Conservation (phyloP, 805 yeast genomes). For the Metschnikowia corniflorae region DNA sequence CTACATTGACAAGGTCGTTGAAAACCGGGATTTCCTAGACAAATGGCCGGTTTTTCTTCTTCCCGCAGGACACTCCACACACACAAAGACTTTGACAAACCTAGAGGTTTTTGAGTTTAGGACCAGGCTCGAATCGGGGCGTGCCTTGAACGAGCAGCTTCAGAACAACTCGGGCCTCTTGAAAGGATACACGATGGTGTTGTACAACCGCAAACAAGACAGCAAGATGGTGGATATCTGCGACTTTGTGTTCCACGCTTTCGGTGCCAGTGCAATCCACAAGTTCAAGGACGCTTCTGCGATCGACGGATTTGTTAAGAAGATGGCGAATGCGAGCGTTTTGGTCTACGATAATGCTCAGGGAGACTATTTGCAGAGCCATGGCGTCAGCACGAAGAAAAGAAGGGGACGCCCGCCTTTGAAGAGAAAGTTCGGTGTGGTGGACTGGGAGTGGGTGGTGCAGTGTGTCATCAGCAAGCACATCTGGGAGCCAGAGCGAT, state of each 20-base stretch:
- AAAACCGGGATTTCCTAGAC: constrained; percentile 21
- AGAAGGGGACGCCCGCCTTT: not conserved
- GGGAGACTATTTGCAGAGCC: constrained; percentile 6
- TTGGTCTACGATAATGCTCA: constrained; percentile 30
- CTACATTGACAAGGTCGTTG: constrained; percentile 52
- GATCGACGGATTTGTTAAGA: constrained; percentile 4
- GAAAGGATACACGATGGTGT: constrained; percentile 28
- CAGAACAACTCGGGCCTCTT: constrained; percentile 37
- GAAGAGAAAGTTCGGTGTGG: constrained; percentile 22
- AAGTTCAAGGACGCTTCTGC: constrained; percentile 7
- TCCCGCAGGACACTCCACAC: constrained; percentile 67
- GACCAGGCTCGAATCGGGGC: constrained; percentile 30
- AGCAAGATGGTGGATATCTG: constrained; percentile 31
- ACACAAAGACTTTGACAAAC: constrained; percentile 44
- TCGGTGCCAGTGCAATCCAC: constrained; percentile 37
- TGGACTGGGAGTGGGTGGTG: constrained; percentile 67
- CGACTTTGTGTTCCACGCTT: constrained; percentile 43
- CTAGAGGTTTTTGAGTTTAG: constrained; percentile 45
- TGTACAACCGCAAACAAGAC: constrained; percentile 32
- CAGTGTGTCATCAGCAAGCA: constrained; percentile 50
- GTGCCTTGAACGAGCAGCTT: constrained; percentile 39
- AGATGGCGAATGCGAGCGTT: constrained; percentile 2
- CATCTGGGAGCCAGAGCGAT: constrained; percentile 26
- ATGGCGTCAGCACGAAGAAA: constrained; percentile 1
- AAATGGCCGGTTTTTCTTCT: constrained; percentile 55